A percentile compares a stretch with the other conserved stretches of the same genome.
These are phyloP conservation scores for Arthrinium puccinioides DNA, from an alignment of 2,329 filamentous ascomycete genomes.

Conservation along the genomic window DNA sequence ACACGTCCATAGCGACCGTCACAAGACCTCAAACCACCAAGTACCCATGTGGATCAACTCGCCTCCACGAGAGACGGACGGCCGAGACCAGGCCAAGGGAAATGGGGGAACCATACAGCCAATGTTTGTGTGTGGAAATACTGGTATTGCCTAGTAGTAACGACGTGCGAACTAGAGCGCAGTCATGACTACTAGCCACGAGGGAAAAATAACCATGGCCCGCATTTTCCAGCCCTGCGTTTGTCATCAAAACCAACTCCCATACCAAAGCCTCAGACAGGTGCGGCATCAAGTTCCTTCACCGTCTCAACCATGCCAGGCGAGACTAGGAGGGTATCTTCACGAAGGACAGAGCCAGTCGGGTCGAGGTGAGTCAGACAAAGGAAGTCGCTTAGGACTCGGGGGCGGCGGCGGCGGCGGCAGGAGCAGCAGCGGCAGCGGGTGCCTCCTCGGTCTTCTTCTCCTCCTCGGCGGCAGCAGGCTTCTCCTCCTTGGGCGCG, in stretches of 20 bases:
- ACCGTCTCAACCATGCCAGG: slow-evolving; percentile 26
- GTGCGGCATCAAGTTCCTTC: slow-evolving; percentile 20
- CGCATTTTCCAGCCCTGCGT: slow-evolving; percentile 22
- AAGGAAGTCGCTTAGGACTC: slow-evolving; percentile 41
- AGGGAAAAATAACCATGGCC: slow-evolving; percentile 18
- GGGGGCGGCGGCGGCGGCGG: slow-evolving; percentile 34
- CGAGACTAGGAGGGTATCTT: slow-evolving; percentile 28
- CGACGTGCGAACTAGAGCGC: slow-evolving; percentile 3
- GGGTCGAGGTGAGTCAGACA: not conserved
- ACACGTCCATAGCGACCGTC: slow-evolving; percentile 2
- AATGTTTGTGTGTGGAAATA: slow-evolving; percentile 1
- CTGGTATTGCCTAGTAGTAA: slow-evolving; percentile 2
- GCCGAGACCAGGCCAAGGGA: slow-evolving; percentile 1
- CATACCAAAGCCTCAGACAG: slow-evolving; percentile 19
- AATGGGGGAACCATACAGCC: not conserved
- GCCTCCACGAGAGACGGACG: not conserved
- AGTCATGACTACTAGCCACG: slow-evolving; percentile 9
- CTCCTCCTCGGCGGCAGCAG: slow-evolving; percentile 38
- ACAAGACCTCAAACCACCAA: slow-evolving; percentile 1
- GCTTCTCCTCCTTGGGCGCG: slow-evolving; percentile 50
- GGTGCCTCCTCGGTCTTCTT: slow-evolving; percentile 50
- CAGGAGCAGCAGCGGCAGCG: slow-evolving; percentile 31
- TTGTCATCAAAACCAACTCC: slow-evolving; percentile 20
- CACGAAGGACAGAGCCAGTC: slow-evolving; percentile 5
- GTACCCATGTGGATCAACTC: not conserved